phyloP scores from a whole-genome alignment of 768 basidiomycete genomes.

The Termitomyces sp. region DNA sequence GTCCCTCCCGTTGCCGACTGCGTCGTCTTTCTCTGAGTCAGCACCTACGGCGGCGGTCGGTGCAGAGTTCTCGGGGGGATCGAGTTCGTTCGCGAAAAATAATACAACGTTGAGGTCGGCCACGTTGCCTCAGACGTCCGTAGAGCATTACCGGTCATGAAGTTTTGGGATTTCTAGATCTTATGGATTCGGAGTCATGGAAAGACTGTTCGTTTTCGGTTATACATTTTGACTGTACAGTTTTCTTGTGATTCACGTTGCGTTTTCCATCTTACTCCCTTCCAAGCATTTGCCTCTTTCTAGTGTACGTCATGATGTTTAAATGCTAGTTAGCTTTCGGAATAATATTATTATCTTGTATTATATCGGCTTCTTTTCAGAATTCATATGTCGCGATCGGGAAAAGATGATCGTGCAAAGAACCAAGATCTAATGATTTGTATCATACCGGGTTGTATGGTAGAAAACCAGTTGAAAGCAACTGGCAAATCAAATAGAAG shows the following conservation, averaged over 20 bases:
- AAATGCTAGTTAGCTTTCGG: slow-evolving; percentile 7
- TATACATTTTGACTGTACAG: not conserved
- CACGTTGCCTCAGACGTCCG: not conserved
- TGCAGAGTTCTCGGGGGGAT: slow-evolving; percentile 11
- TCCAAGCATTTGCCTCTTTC: not conserved
- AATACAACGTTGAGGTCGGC: slow-evolving; percentile 4
- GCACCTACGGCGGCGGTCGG: slow-evolving; percentile 12
- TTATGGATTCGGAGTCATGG: not conserved
- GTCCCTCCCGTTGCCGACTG: slow-evolving; percentile 6
- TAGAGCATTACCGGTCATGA: slow-evolving; percentile 4
- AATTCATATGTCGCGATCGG: not conserved
- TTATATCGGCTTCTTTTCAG: not conserved
- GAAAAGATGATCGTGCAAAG: not conserved
- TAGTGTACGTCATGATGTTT: not conserved
- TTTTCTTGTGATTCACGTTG: not conserved
- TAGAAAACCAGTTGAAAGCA: no score
- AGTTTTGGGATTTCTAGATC: not conserved
- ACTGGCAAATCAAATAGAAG: no score
- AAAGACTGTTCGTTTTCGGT: not conserved
- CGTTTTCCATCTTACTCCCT: not conserved
- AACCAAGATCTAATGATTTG: not conserved
- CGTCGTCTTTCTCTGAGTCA: slow-evolving; percentile 17
- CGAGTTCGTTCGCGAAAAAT: slow-evolving; percentile 1
- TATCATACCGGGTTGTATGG: no score
- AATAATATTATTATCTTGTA: slow-evolving; percentile 9